phyloP scores from a whole-genome alignment of 441 rosid genomes.

The Syzygium malaccense region DNA sequence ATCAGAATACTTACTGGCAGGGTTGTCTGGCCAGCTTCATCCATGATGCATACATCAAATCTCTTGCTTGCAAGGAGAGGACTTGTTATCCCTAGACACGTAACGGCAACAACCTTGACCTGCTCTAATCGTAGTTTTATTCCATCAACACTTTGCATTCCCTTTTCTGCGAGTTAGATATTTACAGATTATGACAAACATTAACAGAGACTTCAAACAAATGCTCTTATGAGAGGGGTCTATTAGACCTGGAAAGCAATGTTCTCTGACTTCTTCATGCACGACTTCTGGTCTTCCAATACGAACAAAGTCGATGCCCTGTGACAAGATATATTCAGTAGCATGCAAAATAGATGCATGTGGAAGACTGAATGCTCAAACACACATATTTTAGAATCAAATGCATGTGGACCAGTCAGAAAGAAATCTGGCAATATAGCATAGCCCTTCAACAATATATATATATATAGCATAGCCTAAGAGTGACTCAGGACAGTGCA shows the following conservation, averaged over 20 bases:
- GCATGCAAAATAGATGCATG: not conserved
- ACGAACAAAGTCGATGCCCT: conserved; percentile 87
- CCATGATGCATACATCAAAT: conserved; percentile 94
- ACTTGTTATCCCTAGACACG: conserved; percentile 87
- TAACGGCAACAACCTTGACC: conserved; percentile 89
- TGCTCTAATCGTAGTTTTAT: conserved; percentile 61
- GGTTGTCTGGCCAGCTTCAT: conserved; percentile 98
- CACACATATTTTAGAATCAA: not conserved
- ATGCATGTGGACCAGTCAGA: not conserved
- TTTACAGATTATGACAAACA: conserved; percentile 13
- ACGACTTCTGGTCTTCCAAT: conserved; percentile 89
- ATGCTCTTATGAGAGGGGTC: conserved; percentile 12
- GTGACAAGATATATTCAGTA: conserved; percentile 14
- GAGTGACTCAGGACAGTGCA: not conserved
- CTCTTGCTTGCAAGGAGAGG: conserved; percentile 80
- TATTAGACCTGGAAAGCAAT: conserved; percentile 68
- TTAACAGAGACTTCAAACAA: not conserved
- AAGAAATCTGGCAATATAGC: not conserved
- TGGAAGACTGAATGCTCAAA: not conserved
- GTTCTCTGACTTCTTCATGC: conserved; percentile 67
- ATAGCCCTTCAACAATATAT: not conserved
- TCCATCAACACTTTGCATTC: conserved; percentile 51
- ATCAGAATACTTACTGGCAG: conserved; percentile 60
- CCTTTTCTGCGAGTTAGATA: conserved; percentile 43
- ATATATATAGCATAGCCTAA: not conserved